Evolutionary conservation across 1,284 basidiomycete species (phyloP).

Genomic region (Megacollybia platyphylla): DNA sequence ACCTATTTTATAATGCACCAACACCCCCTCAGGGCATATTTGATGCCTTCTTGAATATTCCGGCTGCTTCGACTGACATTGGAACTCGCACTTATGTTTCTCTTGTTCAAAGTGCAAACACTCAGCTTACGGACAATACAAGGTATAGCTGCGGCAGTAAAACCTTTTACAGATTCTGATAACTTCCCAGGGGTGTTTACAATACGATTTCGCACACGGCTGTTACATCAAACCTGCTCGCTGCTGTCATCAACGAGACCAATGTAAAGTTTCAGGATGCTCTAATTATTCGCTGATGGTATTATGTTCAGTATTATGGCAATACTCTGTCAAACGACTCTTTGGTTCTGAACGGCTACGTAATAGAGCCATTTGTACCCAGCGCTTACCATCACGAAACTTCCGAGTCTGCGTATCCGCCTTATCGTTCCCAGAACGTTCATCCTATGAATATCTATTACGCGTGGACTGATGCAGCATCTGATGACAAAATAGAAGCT

Average conservation of each 20-base stretch:
- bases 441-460: slow-evolving; percentile 36
- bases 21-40: slow-evolving; percentile 33
- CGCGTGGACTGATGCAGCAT: slow-evolving; percentile 21
- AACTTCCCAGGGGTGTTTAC: slow-evolving; percentile 25
- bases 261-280: slow-evolving; percentile 16
- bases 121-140: slow-evolving; percentile 23
- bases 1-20: slow-evolving; percentile 42
- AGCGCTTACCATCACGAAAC: slow-evolving; percentile 1
- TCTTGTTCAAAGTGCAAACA: slow-evolving; percentile 25
- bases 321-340: too few relatives aligned
- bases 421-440: slow-evolving; percentile 20
- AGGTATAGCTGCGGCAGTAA: slow-evolving; percentile 19
- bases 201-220: slow-evolving; percentile 29
- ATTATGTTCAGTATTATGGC: too few relatives aligned
- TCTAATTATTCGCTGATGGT: too few relatives aligned
- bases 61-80: slow-evolving; percentile 22
- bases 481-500: slow-evolving; percentile 25
- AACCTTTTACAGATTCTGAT: neutral
- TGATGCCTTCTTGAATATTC: slow-evolving; percentile 30
- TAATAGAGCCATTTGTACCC: neutral
- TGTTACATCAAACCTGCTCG: slow-evolving; percentile 23
- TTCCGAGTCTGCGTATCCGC: slow-evolving; percentile 32
- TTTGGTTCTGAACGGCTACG: neutral
- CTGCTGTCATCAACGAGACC: slow-evolving; percentile 36
- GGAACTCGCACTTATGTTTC: slow-evolving; percentile 24